These are phyloP conservation scores for Candida sanyaensis DNA, from an alignment of 1,139 yeast genomes.

Conservation along the genomic window DNA sequence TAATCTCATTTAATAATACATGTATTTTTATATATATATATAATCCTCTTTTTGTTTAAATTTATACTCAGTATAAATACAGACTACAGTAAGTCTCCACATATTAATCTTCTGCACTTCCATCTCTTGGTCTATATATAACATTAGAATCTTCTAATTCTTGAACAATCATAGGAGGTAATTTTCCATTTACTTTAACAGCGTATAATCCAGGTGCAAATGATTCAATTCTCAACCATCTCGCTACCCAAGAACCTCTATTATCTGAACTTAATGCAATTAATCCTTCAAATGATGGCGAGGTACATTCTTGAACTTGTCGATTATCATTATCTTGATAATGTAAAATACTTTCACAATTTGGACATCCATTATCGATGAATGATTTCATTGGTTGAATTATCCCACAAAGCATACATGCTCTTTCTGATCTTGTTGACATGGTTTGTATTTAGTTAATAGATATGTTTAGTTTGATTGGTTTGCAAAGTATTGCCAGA, in stretches of 20 bases:
- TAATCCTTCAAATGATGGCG: conserved; percentile 94
- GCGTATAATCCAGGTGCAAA: conserved; percentile 92
- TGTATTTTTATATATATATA: not conserved
- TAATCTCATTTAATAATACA: conserved; percentile 5
- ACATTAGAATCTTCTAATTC: conserved; percentile 73
- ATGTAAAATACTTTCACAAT: conserved; percentile 85
- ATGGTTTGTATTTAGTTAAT: conserved; percentile 19
- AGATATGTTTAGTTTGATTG: conserved; percentile 1
- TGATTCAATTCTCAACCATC: conserved; percentile 92
- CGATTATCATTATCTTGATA: conserved; percentile 82
- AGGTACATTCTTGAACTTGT: conserved; percentile 87
- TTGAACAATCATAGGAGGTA: conserved; percentile 82
- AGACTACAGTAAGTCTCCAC: too few relatives aligned
- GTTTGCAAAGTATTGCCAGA: not conserved
- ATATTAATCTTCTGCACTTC: conserved; percentile 77
- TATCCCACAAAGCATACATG: conserved; percentile 96
- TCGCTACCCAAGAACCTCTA: conserved; percentile 91
- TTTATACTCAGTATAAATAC: too few relatives aligned
- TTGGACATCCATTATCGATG: conserved; percentile 91
- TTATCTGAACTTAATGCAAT: conserved; percentile 86
- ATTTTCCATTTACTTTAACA: conserved; percentile 86
- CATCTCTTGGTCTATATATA: conserved; percentile 93
- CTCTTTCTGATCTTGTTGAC: conserved; percentile 80
- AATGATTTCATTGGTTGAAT: conserved; percentile 78
- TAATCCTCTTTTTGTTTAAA: not conserved